phyloP scores from a whole-genome alignment of 2,329 filamentous ascomycete species.

The Pseudopyricularia cyperi region DNA sequence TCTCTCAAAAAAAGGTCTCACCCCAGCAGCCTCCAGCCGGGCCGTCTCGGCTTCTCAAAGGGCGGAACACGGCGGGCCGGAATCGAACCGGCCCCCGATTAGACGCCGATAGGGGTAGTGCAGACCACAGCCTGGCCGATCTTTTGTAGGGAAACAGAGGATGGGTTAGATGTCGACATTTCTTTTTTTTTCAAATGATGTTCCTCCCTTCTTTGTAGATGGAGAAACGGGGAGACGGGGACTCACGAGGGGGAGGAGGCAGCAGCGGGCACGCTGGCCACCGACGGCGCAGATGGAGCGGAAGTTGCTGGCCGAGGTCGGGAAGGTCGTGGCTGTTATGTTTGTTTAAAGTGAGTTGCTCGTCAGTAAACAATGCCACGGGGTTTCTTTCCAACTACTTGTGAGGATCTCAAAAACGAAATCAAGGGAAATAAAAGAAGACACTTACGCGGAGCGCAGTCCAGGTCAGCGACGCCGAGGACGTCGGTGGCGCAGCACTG shows the following conservation, averaged over 20 bases:
- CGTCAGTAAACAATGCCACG: background rate
- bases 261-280: slow-evolving; percentile 45
- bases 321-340: slow-evolving; percentile 7
- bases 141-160: slow-evolving; percentile 2
- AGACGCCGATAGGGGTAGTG: slow-evolving; percentile 15
- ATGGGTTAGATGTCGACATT: background rate
- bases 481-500: slow-evolving; percentile 52
- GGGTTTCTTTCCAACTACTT: background rate
- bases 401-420: background rate
- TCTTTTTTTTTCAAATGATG: background rate
- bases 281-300: slow-evolving; percentile 27
- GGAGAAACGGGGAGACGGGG: background rate
- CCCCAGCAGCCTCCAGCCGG: no score
- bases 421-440: background rate
- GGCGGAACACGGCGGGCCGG: no score
- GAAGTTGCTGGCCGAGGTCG: slow-evolving; percentile 11
- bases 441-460: slow-evolving; percentile 43
- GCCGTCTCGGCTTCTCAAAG: no score
- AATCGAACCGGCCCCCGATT: no score
- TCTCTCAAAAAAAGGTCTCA: no score
- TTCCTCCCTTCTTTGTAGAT: background rate
- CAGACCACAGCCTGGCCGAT: slow-evolving; percentile 19
- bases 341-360: no score
- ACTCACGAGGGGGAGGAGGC: slow-evolving; percentile 34
- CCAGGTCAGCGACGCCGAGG: slow-evolving; percentile 39